Evolutionary conservation across 495 filamentous ascomycete species (phyloP), one percentile per base, ranked within the genome.

Genomic region (Acidomyces sp.): DNA sequence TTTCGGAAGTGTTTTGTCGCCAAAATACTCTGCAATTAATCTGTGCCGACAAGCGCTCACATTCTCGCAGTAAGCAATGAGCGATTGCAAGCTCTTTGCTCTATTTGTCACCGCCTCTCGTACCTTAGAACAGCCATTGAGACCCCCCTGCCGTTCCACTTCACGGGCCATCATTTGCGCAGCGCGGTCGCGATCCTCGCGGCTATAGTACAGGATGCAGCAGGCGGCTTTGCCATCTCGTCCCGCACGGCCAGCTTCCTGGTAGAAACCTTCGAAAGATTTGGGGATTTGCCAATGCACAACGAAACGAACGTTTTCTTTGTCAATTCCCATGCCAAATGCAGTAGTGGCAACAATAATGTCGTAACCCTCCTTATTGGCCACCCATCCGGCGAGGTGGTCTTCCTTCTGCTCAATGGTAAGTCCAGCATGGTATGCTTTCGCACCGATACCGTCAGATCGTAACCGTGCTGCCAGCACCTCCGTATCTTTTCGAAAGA

Each of bases 241-340:
- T 3, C 88, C 88, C 17, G 86, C 88, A 32, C 88, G 77, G 0
- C 88, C 88, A 6, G 84, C 87, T 68, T 96, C 88, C 61, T 96
- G 88, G 46, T 94, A 94, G 46, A 84, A 93, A 2, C 86, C 85
- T 57, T 95, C 88, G 56, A 95, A 93, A 22, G 77, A 85, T 53
- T 88, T 90, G 9, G 86, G 83, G 12, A 93, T 64, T 38, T 80
- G 78, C 86, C 87, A 95, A 57, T 96, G 88, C 3, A 92, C 72
- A 2, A 96, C 85, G 52, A 94, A 94, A 2, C 87, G 75, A 12
- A 96, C 88, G 50, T 90, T 77, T 21, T 87, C 73, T 59, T 93
- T 94, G 53, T 95, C 86, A 50, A 97, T 95, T 3, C 88, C 88
- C 88, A 97, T 95, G 5, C 88, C 88, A 46, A 95, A 95, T 0